A percentile compares a stretch with the other conserved stretches of the same genome.
phyloP scores from a whole-genome alignment of 1,284 basidiomycete genomes.

The Ustanciosporium gigantosporum region DNA sequence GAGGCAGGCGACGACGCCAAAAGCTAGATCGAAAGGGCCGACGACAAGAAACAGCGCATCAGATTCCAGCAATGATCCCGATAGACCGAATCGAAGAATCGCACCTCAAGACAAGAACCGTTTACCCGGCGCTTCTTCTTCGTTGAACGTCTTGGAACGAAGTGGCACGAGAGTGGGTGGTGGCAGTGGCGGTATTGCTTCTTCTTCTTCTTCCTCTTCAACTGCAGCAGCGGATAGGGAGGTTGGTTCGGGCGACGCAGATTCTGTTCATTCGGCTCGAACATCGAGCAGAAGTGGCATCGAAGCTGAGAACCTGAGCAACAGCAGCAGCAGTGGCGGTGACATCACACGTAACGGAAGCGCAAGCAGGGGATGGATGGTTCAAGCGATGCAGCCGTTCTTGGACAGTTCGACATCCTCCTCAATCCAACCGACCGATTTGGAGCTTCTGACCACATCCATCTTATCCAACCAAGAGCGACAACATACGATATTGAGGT shows the following conservation, averaged over 20 bases:
- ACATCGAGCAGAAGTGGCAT: no score
- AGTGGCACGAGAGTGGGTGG: background rate
- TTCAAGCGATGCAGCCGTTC: slow-evolving; percentile 23
- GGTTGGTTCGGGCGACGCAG: no score
- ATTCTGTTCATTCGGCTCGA: no score
- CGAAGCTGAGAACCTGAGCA: no score
- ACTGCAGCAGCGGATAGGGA: background rate
- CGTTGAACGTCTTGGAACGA: slow-evolving; percentile 28
- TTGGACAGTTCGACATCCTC: slow-evolving; percentile 15
- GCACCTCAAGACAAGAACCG: slow-evolving; percentile 15
- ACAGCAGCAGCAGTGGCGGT: no score
- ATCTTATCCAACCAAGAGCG: slow-evolving; percentile 32
- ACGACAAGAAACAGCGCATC: no score
- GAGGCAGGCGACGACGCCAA: no score
- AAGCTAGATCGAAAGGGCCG: no score
- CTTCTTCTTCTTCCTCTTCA: background rate
- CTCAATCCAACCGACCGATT: slow-evolving; percentile 33
- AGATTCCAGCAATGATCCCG: no score
- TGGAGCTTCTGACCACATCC: slow-evolving; percentile 35
- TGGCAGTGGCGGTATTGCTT: background rate
- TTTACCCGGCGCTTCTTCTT: slow-evolving; percentile 25
- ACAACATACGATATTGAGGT: slow-evolving; percentile 13
- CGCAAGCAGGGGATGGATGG: slow-evolving; percentile 1
- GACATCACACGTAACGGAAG: no score
- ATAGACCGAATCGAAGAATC: background rate